Base-by-base conservation (phyloP, 2,329 filamentous ascomycete species). In the Endocalyx cinctus region DNA sequence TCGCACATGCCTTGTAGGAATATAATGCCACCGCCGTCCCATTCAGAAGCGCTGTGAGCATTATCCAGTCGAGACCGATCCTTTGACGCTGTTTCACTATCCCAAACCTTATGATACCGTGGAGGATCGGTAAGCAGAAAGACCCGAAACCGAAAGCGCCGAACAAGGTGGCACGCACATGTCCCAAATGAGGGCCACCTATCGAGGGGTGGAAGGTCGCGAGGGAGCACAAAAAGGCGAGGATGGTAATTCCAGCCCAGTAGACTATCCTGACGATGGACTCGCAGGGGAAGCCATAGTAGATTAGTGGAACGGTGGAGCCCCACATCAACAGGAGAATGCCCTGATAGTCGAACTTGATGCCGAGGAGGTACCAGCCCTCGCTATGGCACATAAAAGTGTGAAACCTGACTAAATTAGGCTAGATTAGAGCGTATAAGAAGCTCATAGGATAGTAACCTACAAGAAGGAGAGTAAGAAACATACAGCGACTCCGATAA, bases 291-390 rank as follows among this genome's bases (percentile, higher is more conserved):
- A 78, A 75, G 4, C 61, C 65, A 48, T 75, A 75, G 47, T 72
- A 74, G n/a, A 79, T 58, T 2, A 73, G 67, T 5, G 77, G 76
- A 6, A 79, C 61, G 29, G 74, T 78, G 37, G 70, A 69, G 4
- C 72, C 70, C 73, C 75, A 82, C 56, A 81, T 81, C 38, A 82
- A 53, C 6, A 74, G 59, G 3, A 82, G 65, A 27, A 82, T 74
- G 6, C 77, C 76, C 27, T 77, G 65, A 43, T 79, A 77, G 48
- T 82, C 78, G 17, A 80, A 55, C 45, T 74, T 70, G 39, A 78
- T 74, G 5, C 74, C 74, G 37, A 72, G 64, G 10, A 57, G 58
- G 23, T 66, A 66, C 11, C 73, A 62, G 5, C 56, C 45, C 6
- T 66, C 58, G 31, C 68, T 74, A 43, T 80, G 76, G 35, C 71